A percentile compares a stretch with the other conserved stretches of the same genome.
phyloP scores from a whole-genome alignment of 345 rosid genomes.

The Arabidopsis thaliana region DNA sequence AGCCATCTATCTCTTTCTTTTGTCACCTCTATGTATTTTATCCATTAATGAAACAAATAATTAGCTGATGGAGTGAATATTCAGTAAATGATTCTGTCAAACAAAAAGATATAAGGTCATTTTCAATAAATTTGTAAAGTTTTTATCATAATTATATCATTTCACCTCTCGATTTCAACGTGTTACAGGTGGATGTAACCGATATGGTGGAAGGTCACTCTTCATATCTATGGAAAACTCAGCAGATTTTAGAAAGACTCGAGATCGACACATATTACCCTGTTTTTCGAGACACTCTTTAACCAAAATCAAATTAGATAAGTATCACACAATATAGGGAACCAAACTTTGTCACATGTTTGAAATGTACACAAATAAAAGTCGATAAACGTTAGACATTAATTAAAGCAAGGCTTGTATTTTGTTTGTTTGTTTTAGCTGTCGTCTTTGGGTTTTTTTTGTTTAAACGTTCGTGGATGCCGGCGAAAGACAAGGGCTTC shows the following conservation, averaged over 20 bases:
- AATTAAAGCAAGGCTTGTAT: neutral
- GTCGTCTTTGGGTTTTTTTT: neutral
- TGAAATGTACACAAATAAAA: neutral
- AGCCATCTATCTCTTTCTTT: slow-evolving; percentile 35
- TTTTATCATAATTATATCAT: neutral
- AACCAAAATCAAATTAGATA: slow-evolving; percentile 3
- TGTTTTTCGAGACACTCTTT: slow-evolving; percentile 56
- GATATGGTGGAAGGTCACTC: slow-evolving; percentile 86
- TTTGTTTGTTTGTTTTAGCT: neutral
- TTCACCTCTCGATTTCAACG: slow-evolving; percentile 17
- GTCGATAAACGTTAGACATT: neutral
- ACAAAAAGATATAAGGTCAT: slow-evolving; percentile 20
- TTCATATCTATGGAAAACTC: slow-evolving; percentile 83
- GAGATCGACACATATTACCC: slow-evolving; percentile 85
- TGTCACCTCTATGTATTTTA: neutral
- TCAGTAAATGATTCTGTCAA: neutral
- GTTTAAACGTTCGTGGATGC: neutral
- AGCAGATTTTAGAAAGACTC: slow-evolving; percentile 72
- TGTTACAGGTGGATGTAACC: slow-evolving; percentile 77
- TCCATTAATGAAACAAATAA: neutral
- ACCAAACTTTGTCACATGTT: slow-evolving; percentile 3
- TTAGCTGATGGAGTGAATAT: slow-evolving; percentile 24
- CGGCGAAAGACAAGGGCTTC: slow-evolving; percentile 29
- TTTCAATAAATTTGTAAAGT: slow-evolving; percentile 17
- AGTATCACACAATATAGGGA: neutral